Percentiles rank a stretch among this genome's conserved stretches.
Evolutionary conservation across 2,329 filamentous ascomycete species (phyloP).

Genomic region (Penicillium expansum): DNA sequence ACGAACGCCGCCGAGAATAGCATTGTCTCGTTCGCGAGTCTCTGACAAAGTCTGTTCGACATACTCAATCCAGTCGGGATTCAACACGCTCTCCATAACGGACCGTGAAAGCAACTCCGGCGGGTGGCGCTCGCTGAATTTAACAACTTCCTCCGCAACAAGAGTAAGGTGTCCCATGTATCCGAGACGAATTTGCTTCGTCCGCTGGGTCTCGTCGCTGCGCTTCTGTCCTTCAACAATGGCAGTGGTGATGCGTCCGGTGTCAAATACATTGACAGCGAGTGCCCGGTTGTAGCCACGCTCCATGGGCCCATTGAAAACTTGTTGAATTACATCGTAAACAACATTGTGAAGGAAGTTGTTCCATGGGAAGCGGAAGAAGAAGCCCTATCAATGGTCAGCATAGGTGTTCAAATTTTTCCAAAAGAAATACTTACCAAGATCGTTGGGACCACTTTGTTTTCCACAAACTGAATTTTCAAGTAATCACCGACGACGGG

Average conservation of each 20-base stretch:
- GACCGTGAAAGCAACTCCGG: constrained; percentile 79
- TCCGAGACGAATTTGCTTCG: constrained; percentile 84
- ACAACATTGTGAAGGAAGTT: constrained; percentile 99
- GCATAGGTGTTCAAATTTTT: neutral
- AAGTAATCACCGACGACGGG: constrained; percentile 91
- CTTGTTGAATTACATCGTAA: constrained; percentile 97
- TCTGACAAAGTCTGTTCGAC: constrained; percentile 91
- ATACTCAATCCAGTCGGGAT: constrained; percentile 88
- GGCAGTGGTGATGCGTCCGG: constrained; percentile 81
- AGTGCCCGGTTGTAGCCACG: constrained; percentile 87
- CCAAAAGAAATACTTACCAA: constrained; percentile 59
- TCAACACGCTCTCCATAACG: constrained; percentile 85
- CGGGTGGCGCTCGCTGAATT: constrained; percentile 92
- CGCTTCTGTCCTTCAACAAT: constrained; percentile 87
- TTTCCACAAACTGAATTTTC: constrained; percentile 94
- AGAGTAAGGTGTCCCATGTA: constrained; percentile 98
- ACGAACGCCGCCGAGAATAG: constrained; percentile 92
- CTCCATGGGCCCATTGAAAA: constrained; percentile 98
- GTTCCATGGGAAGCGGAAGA: constrained; percentile 98
- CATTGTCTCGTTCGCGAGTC: constrained; percentile 93
- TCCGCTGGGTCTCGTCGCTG: constrained; percentile 80
- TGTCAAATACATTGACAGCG: constrained; percentile 89
- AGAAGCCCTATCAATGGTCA: constrained; percentile 68
- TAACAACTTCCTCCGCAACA: constrained; percentile 97
- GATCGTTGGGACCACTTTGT: constrained; percentile 92